Percentiles rank a stretch among this genome's conserved stretches.
phyloP scores from a whole-genome alignment of 257 asterid species.

The Penstemon newberryi region DNA sequence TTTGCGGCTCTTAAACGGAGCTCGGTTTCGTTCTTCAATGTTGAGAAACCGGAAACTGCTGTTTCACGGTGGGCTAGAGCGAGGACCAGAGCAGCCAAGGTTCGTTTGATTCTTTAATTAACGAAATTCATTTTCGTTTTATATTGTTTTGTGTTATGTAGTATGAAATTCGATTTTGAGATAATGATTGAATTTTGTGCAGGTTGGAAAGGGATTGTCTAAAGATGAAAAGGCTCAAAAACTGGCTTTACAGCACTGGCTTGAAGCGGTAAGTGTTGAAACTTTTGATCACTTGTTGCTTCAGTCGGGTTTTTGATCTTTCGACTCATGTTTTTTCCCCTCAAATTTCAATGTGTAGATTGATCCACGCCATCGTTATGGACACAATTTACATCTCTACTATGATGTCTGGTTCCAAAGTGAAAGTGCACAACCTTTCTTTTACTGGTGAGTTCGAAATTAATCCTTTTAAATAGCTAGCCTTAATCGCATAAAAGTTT shows the following conservation, averaged over 20 bases:
- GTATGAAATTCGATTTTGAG: neutral
- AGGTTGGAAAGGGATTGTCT: constrained; percentile 96
- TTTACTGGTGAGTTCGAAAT: constrained; percentile 70
- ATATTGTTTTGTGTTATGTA: neutral
- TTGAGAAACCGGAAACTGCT: constrained; percentile 82
- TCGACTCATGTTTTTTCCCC: neutral
- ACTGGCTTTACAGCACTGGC: constrained; percentile 92
- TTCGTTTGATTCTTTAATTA: constrained; percentile 21
- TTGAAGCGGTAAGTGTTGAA: constrained; percentile 80
- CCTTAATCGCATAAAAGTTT: neutral
- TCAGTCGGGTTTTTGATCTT: neutral
- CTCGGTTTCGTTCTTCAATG: constrained; percentile 81
- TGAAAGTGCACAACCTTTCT: constrained; percentile 89
- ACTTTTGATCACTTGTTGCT: neutral
- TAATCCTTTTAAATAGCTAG: neutral
- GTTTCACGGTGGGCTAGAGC: constrained; percentile 97
- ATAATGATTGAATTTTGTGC: constrained; percentile 28
- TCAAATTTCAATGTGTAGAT: constrained; percentile 42
- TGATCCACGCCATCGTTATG: constrained; percentile 97
- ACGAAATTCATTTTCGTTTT: neutral
- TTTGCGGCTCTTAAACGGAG: constrained; percentile 78
- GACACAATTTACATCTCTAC: constrained; percentile 87
- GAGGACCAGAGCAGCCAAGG: constrained; percentile 89
- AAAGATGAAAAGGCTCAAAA: constrained; percentile 94
- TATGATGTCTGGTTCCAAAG: constrained; percentile 86